Evolutionary conservation across 768 basidiomycete species (phyloP).

Genomic region (Royoungia palumana): DNA sequence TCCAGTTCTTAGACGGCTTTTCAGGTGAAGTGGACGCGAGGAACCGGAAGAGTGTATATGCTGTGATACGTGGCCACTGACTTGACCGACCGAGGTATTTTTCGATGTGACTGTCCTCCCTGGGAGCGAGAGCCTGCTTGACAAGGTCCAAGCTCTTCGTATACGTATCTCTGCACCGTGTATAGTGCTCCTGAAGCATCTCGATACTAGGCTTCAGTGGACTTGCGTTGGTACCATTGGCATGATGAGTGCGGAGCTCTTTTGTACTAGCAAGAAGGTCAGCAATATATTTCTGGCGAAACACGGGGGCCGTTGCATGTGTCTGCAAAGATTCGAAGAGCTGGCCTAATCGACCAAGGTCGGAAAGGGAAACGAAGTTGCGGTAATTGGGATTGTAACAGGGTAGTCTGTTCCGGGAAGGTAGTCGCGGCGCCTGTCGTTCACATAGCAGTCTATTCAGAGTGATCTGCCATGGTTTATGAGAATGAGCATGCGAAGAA

Average conservation of each 20-base stretch:
- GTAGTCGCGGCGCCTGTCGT: too few relatives aligned
- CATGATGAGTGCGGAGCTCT: too few relatives aligned
- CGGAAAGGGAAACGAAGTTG: too few relatives aligned
- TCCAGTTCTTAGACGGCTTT: conserved; percentile 24
- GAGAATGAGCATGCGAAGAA: too few relatives aligned
- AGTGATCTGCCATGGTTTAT: too few relatives aligned
- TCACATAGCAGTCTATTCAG: too few relatives aligned
- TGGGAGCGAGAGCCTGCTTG: conserved; percentile 9
- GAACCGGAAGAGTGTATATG: conserved; percentile 24
- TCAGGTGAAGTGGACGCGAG: conserved; percentile 23
- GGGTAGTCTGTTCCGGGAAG: too few relatives aligned
- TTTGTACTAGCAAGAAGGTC: not conserved
- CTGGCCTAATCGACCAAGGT: too few relatives aligned
- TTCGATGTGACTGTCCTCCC: conserved; percentile 7
- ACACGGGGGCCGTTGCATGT: too few relatives aligned
- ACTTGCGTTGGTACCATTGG: too few relatives aligned
- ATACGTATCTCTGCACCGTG: not conserved
- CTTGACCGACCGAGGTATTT: conserved; percentile 9
- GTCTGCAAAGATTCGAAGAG: too few relatives aligned
- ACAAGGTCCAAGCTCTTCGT: not conserved
- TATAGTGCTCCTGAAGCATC: conserved; percentile 1
- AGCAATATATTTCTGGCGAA: not conserved
- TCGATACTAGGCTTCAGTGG: not conserved
- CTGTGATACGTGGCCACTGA: conserved; percentile 36
- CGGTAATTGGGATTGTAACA: too few relatives aligned